Percentiles rank a stretch among this genome's conserved stretches.
Evolutionary conservation across 352 stramenopile species (phyloP).

Genomic region (Hyaloperonospora arabidopsidis): DNA sequence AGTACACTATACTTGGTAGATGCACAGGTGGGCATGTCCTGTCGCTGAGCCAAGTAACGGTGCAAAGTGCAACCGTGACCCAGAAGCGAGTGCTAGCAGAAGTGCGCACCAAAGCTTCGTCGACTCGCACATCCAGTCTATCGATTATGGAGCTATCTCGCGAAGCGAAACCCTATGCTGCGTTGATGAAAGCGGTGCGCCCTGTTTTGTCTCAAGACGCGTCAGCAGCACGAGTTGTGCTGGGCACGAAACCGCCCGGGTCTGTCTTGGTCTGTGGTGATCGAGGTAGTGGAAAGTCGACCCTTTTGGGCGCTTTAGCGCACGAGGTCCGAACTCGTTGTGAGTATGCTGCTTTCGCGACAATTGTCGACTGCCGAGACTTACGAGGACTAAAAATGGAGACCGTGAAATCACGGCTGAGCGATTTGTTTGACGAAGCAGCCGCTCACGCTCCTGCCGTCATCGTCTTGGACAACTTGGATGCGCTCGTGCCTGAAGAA

Average conservation of each 20-base stretch:
- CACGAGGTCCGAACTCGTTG: conserved; percentile 9
- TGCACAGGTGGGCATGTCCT: conserved; percentile 24
- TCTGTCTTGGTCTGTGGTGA: conserved; percentile 68
- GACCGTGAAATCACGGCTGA: conserved; percentile 59
- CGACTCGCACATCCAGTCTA: conserved; percentile 15
- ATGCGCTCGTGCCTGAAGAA: conserved; percentile 74
- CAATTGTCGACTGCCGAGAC: conserved; percentile 30
- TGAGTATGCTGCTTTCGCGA: not conserved
- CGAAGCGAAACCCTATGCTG: conserved; percentile 35
- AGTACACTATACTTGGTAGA: conserved; percentile 48
- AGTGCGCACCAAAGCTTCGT: conserved; percentile 4
- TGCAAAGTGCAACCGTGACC: conserved; percentile 24
- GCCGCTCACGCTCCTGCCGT: conserved; percentile 41
- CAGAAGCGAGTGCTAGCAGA: conserved; percentile 24
- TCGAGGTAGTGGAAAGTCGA: conserved; percentile 73
- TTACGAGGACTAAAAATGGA: conserved; percentile 85
- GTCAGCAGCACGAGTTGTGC: conserved; percentile 42
- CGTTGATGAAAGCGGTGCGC: conserved; percentile 38
- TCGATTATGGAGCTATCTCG: conserved; percentile 36
- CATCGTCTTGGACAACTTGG: conserved; percentile 72
- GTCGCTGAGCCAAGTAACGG: conserved; percentile 24
- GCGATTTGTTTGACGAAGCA: conserved; percentile 48
- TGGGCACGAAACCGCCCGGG: conserved; percentile 49
- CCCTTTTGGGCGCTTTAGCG: conserved; percentile 43
- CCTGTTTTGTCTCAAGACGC: conserved; percentile 46